These are phyloP conservation scores for Capillidium heterosporum DNA, from an alignment of 371 early-diverging fungal genomes.

Conservation along the genomic window DNA sequence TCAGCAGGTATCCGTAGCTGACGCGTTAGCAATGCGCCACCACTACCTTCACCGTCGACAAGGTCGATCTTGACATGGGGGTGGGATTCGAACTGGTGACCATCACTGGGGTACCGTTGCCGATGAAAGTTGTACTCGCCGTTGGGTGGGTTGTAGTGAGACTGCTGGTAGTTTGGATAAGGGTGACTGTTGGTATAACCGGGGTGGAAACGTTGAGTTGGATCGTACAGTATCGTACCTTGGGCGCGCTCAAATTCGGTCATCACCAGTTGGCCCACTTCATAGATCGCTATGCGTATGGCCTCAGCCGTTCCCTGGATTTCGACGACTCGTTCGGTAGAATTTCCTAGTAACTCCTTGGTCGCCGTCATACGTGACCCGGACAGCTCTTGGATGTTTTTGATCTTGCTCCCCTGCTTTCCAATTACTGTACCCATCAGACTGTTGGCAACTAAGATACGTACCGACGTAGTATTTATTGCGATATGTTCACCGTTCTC, in stretches of 20 bases:
- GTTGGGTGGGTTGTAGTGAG: constrained; percentile 3
- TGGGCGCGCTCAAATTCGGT: constrained; percentile 48
- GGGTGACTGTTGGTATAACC: no score
- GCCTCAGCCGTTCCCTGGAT: constrained; percentile 51
- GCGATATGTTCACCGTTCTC: neutral
- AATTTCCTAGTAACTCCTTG: constrained; percentile 67
- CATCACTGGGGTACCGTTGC: constrained; percentile 17
- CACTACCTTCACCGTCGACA: no score
- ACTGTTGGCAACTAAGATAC: constrained; percentile 63
- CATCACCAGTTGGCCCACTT: constrained; percentile 50
- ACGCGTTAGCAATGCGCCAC: constrained; percentile 51
- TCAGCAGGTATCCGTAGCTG: constrained; percentile 77
- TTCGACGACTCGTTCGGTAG: constrained; percentile 71
- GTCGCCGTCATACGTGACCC: constrained; percentile 65
- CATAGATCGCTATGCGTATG: constrained; percentile 52
- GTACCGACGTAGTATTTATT: constrained; percentile 36
- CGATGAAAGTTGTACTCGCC: constrained; percentile 17
- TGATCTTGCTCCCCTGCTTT: constrained; percentile 66
- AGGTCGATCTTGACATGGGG: no score
- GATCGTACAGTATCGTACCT: constrained; percentile 48
- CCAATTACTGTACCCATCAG: constrained; percentile 79
- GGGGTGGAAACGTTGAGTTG: constrained; percentile 7
- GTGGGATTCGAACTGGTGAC: constrained; percentile 11
- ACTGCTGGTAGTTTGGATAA: no score
- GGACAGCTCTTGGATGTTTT: constrained; percentile 65